These are phyloP conservation scores for Cydonia oblonga DNA, from an alignment of 331 rosid genomes.

Conservation along the genomic window DNA sequence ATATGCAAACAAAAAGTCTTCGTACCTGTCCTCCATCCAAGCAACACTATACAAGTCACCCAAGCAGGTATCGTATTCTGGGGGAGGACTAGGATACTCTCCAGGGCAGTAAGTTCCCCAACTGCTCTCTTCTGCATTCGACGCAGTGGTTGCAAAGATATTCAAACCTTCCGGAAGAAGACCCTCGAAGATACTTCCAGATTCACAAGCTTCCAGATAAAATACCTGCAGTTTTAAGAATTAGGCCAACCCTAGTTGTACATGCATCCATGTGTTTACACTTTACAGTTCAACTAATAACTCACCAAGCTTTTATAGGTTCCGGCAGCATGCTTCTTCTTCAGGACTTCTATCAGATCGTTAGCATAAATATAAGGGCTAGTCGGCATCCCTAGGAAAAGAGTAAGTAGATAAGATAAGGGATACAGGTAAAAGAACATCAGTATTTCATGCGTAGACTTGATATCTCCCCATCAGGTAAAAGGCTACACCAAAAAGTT, in stretches of 20 bases:
- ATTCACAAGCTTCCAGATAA: constrained; percentile 97
- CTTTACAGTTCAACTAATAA: not conserved
- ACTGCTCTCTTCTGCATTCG: constrained; percentile 92
- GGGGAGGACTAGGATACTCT: constrained; percentile 80
- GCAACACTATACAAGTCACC: constrained; percentile 94
- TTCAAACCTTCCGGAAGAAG: constrained; percentile 77
- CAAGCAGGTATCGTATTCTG: constrained; percentile 82
- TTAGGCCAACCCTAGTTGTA: not conserved
- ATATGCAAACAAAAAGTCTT: no score
- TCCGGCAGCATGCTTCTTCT: constrained; percentile 79
- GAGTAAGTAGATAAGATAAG: not conserved
- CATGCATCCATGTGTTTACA: not conserved
- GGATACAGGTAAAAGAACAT: not conserved
- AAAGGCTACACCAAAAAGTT: not conserved
- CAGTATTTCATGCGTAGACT: not conserved
- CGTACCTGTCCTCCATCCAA: constrained; percentile 96
- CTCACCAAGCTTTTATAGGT: constrained; percentile 67
- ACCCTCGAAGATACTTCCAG: constrained; percentile 97
- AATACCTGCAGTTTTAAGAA: constrained; percentile 48
- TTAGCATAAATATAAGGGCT: constrained; percentile 62
- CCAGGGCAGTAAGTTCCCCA: constrained; percentile 99
- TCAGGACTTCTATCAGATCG: constrained; percentile 66
- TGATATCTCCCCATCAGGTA: not conserved
- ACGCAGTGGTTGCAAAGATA: constrained; percentile 82
- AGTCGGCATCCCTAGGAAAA: constrained; percentile 71